These are phyloP conservation scores for Lagenidium sp. DNA, from an alignment of 352 stramenopile species.

Conservation along the genomic window DNA sequence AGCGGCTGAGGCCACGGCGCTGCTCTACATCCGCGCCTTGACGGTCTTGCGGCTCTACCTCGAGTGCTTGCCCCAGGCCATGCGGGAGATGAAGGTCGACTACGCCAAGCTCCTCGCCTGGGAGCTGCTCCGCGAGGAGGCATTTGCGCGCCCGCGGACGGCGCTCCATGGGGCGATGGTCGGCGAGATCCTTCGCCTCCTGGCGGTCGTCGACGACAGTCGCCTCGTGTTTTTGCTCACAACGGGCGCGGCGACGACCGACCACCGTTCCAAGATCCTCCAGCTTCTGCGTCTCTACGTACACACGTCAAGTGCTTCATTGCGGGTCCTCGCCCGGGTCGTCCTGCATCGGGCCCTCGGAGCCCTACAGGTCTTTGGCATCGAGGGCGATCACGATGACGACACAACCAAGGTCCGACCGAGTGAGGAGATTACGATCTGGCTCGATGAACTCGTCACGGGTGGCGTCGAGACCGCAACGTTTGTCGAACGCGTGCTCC, in stretches of 20 bases:
- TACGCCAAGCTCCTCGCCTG: slow-evolving; percentile 75
- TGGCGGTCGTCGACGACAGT: slow-evolving; percentile 43
- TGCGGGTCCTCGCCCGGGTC: slow-evolving; percentile 27
- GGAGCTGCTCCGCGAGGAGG: slow-evolving; percentile 40
- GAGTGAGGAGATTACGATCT: slow-evolving; percentile 48
- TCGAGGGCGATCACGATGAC: slow-evolving; percentile 1
- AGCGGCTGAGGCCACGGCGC: slow-evolving; percentile 18
- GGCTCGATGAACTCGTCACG: slow-evolving; percentile 46
- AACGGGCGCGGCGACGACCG: slow-evolving; percentile 9
- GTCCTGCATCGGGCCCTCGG: slow-evolving; percentile 49
- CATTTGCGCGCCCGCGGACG: slow-evolving; percentile 5
- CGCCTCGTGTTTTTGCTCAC: slow-evolving; percentile 51
- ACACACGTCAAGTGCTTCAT: slow-evolving; percentile 18
- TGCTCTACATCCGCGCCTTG: slow-evolving; percentile 72
- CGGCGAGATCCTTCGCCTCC: slow-evolving; percentile 62
- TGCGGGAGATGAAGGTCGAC: slow-evolving; percentile 79
- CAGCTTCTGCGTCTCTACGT: slow-evolving; percentile 59
- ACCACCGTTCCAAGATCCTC: slow-evolving; percentile 37
- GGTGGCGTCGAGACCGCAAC: slow-evolving; percentile 11
- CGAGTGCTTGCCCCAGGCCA: slow-evolving; percentile 56
- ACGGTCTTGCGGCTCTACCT: slow-evolving; percentile 72
- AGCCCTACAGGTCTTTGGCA: slow-evolving; percentile 51
- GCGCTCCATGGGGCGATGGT: slow-evolving; percentile 17
- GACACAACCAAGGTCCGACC: slow-evolving; percentile 5
- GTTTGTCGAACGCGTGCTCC: slow-evolving; percentile 14